A percentile compares a stretch with the other conserved stretches of the same genome.
Conservation (phyloP, 2,329 filamentous ascomycete genomes). For the Rhynchosporium graminicola region DNA sequence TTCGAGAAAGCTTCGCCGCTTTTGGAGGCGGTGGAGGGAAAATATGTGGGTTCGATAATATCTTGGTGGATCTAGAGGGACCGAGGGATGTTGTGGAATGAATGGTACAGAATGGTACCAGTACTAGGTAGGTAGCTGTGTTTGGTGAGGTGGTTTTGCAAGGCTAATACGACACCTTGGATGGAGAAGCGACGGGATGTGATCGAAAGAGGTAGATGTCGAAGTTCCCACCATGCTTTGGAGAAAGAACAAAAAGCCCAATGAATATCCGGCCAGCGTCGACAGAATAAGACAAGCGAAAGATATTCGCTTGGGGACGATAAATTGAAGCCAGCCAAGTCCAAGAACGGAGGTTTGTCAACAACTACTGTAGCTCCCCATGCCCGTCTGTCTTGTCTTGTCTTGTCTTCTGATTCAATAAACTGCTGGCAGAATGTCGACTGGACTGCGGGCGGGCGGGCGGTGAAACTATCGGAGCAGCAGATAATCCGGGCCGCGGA, state of each 20-base stretch:
- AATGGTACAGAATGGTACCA: too few relatives aligned
- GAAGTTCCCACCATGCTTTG: background rate
- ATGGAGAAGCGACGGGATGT: too few relatives aligned
- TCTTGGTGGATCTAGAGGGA: too few relatives aligned
- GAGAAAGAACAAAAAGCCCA: background rate
- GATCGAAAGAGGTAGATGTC: background rate
- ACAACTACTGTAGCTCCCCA: background rate
- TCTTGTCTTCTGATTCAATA: background rate
- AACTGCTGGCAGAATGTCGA: background rate
- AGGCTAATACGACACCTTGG: constrained; percentile 31
- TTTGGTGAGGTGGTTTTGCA: constrained; percentile 26
- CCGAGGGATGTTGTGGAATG: background rate
- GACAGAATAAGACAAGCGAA: too few relatives aligned
- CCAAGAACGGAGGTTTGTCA: constrained; percentile 7
- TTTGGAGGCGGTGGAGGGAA: constrained; percentile 15
- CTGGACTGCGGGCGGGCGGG: background rate
- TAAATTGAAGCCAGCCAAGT: background rate
- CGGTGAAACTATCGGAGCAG: constrained; percentile 1
- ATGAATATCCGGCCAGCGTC: background rate
- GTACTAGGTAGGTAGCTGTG: background rate
- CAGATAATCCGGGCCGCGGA: background rate
- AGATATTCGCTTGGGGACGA: background rate
- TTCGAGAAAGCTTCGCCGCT: constrained; percentile 6
- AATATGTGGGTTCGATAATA: background rate
- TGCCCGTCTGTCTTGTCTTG: background rate